Conservation (phyloP, 768 basidiomycete species). For the Mycena venus region DNA sequence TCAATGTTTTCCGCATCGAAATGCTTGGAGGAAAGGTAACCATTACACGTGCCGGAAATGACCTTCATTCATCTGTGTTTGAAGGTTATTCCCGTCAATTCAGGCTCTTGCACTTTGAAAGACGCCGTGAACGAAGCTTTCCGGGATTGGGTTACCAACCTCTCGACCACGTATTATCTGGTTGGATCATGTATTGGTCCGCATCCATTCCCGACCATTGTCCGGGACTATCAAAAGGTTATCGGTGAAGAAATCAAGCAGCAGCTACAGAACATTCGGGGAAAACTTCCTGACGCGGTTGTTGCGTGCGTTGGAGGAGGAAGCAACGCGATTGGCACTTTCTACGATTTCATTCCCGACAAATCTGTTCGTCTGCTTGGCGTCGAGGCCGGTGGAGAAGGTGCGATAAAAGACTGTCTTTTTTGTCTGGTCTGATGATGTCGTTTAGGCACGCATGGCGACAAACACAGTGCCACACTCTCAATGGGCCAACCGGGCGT, state of each 20-base stretch:
- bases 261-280: conserved; percentile 78
- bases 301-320: conserved; percentile 99
- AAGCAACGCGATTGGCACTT: conserved; percentile 97
- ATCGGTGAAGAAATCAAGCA: conserved; percentile 95
- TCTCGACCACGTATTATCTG: conserved; percentile 94
- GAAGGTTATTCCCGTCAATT: conserved; percentile 93
- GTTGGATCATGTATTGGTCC: conserved; percentile 98
- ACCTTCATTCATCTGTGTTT: neutral
- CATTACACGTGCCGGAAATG: neutral
- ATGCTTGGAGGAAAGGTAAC: conserved; percentile 94
- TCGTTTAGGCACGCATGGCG: conserved; percentile 79
- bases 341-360: conserved; percentile 96
- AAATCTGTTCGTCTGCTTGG: conserved; percentile 89
- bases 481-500: conserved; percentile 94
- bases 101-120: conserved; percentile 95
- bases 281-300: conserved; percentile 93
- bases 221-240: conserved; percentile 96
- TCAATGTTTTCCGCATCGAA: conserved; percentile 98
- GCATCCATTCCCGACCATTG: conserved; percentile 98
- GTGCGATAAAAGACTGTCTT: conserved; percentile 52
- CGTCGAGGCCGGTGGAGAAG: conserved; percentile 98
- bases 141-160: conserved; percentile 98
- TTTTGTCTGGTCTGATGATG: neutral
- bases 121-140: conserved; percentile 99
- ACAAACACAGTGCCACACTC: conserved; percentile 93